Percentiles rank a stretch among this genome's conserved stretches.
These are phyloP conservation scores for Phytophthora pinifolia DNA, from an alignment of 352 stramenopile species.

Conservation along the genomic window DNA sequence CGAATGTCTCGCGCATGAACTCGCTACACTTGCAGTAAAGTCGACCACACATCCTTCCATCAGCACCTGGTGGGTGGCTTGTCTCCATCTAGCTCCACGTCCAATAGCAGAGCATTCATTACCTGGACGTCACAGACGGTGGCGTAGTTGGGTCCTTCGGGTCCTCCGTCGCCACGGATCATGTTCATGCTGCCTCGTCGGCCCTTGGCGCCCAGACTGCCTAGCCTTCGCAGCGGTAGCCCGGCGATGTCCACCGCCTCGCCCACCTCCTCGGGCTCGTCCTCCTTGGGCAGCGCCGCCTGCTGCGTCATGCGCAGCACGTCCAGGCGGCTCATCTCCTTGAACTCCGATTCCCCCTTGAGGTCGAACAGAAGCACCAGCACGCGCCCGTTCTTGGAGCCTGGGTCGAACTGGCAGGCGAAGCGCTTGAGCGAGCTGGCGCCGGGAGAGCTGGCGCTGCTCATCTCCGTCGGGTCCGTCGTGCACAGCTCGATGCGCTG, in stretches of 20 bases:
- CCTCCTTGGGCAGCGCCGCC: conserved; percentile 31
- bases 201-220: conserved; percentile 22
- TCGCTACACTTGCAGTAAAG: conserved; percentile 28
- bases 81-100: too few relatives aligned
- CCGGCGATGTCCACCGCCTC: conserved; percentile 13
- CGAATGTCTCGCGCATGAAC: conserved; percentile 79
- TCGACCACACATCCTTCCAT: background rate
- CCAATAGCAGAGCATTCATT: too few relatives aligned
- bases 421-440: conserved; percentile 37
- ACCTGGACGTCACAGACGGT: conserved; percentile 50
- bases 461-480: conserved; percentile 27
- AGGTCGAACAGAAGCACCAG: conserved; percentile 58
- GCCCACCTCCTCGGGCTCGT: conserved; percentile 16
- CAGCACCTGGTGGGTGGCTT: background rate
- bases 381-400: conserved; percentile 36
- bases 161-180: conserved; percentile 24
- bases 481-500: conserved; percentile 42
- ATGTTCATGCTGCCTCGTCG: conserved; percentile 23
- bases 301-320: conserved; percentile 62
- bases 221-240: conserved; percentile 21
- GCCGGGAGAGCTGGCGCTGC: conserved; percentile 25
- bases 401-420: conserved; percentile 45
- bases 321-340: conserved; percentile 55
- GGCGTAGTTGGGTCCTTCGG: conserved; percentile 27
- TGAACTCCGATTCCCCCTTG: conserved; percentile 49